phyloP scores from a whole-genome alignment of 2,329 filamentous ascomycete genomes.

The Colletotrichum tanaceti region DNA sequence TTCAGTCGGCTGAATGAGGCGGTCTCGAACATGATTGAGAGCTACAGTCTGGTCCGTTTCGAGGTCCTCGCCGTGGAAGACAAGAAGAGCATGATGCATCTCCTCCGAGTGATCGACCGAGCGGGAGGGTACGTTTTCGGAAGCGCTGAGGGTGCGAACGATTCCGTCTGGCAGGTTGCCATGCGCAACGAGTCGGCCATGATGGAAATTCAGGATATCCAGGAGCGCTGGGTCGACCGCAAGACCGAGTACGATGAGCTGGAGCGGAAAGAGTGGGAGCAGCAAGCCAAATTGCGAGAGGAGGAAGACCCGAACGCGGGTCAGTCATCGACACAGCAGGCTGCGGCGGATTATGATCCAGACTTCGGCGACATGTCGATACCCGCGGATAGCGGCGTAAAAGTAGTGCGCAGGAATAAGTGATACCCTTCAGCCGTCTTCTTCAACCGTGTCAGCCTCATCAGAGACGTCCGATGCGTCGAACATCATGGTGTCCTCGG shows the following conservation, averaged over 20 bases:
- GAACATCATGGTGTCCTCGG: conserved; percentile 61
- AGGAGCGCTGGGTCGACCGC: conserved; percentile 94
- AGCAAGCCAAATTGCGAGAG: conserved; percentile 69
- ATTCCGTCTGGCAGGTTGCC: conserved; percentile 96
- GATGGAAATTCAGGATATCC: conserved; percentile 88
- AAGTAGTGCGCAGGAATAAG: conserved; percentile 73
- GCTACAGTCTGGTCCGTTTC: conserved; percentile 89
- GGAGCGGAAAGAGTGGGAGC: conserved; percentile 80
- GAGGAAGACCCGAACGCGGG: conserved; percentile 44
- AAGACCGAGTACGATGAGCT: conserved; percentile 88
- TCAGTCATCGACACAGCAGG: conserved; percentile 33
- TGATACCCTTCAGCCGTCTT: conserved; percentile 61
- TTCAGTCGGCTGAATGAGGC: conserved; percentile 88
- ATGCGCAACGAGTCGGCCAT: conserved; percentile 81
- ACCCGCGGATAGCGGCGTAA: conserved; percentile 73
- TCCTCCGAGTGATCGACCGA: conserved; percentile 89
- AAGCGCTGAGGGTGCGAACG: conserved; percentile 88
- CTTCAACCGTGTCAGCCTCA: conserved; percentile 60
- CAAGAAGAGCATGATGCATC: conserved; percentile 94
- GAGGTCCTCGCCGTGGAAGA: conserved; percentile 97
- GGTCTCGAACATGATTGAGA: conserved; percentile 86
- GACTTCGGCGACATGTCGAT: conserved; percentile 65
- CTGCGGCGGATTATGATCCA: conserved; percentile 56
- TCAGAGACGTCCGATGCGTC: conserved; percentile 56
- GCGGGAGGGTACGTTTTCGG: conserved; percentile 95